A percentile compares a stretch with the other conserved stretches of the same genome.
phyloP scores from a whole-genome alignment of 768 basidiomycete species.

The Punctularia strigosozonata region DNA sequence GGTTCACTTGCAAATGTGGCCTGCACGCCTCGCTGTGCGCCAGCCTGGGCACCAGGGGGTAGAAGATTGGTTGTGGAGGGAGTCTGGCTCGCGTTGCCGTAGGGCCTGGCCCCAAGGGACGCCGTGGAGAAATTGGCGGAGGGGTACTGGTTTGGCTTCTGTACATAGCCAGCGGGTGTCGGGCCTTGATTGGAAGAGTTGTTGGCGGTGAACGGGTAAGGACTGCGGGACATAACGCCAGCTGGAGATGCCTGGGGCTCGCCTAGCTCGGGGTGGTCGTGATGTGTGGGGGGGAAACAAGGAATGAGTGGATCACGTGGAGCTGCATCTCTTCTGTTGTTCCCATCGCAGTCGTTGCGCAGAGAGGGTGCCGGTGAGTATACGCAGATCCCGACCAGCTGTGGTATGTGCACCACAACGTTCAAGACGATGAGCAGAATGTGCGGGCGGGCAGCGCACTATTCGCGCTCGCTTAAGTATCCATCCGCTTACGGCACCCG shows the following conservation, averaged over 20 bases:
- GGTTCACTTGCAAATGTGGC: constrained; percentile 32
- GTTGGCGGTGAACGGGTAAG: constrained; percentile 2
- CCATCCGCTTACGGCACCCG: too few relatives aligned
- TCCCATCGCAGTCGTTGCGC: not conserved
- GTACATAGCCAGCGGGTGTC: not conserved
- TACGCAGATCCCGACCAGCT: not conserved
- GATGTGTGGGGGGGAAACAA: too few relatives aligned
- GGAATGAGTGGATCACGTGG: too few relatives aligned
- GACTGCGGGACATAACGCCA: not conserved
- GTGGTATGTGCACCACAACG: not conserved
- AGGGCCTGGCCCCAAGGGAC: constrained; percentile 22
- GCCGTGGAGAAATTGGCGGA: constrained; percentile 12
- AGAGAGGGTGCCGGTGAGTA: not conserved
- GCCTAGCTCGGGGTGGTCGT: not conserved
- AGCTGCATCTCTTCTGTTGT: too few relatives aligned
- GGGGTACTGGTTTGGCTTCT: not conserved
- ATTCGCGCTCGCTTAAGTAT: too few relatives aligned
- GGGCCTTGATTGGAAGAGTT: constrained; percentile 2
- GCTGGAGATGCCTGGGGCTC: not conserved
- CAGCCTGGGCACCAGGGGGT: constrained; percentile 18
- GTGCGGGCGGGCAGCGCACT: too few relatives aligned
- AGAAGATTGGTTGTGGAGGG: constrained; percentile 45
- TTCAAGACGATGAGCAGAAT: not conserved
- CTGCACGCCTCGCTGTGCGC: constrained; percentile 21
- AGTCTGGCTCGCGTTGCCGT: constrained; percentile 30